Evolutionary conservation across 805 yeast genomes (phyloP), one percentile per base, ranked within the genome.

Genomic region (Metschnikowia baotianmanensis): DNA sequence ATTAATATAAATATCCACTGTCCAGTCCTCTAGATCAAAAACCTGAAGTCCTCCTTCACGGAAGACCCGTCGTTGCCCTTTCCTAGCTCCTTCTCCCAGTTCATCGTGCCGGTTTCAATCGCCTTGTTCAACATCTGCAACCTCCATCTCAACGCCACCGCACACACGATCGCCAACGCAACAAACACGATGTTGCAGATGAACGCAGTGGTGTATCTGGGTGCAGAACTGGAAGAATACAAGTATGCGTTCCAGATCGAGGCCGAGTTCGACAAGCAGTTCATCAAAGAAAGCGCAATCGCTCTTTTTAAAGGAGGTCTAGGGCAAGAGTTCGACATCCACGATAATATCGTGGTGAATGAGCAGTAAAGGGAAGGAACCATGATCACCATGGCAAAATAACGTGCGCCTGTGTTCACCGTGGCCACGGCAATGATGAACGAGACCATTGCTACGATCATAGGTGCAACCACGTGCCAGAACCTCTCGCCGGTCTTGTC

Each of bases 251-350:
- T 77, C 75, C 80, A 76, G 38, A 76, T 76, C 4, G 80, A 74
- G 0, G 82, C 74, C 5, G 79, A 71, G 54, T 78, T 77, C 18
- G 78, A 72, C 35, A 76, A 53, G 55, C 78, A 73, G 55, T 79
- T 79, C 71, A 79, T 74, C 43, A 75, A 50, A 1, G 82, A 79
- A 50, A 78, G 57, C 7, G 80, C 77, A 46, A 76, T 72, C 22
- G 82, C 81, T 55, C 83, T 65, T 56, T 78, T 77, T 43, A 76
- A 62, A 6, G 82, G 80, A 8, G 82, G 83, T 48, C 82, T 63
- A 25, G 82, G 79, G 30, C 72, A 66, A 44, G 75, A 71, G 50
- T 75, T 74, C 2, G 82, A 72, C 62, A 76, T 67, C 79, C 83
- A 78, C 3, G 82, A 63, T 31, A 76, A 59, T 34, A 72, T 72